Conservation (phyloP, 805 yeast species). For the Candida silvatica region DNA sequence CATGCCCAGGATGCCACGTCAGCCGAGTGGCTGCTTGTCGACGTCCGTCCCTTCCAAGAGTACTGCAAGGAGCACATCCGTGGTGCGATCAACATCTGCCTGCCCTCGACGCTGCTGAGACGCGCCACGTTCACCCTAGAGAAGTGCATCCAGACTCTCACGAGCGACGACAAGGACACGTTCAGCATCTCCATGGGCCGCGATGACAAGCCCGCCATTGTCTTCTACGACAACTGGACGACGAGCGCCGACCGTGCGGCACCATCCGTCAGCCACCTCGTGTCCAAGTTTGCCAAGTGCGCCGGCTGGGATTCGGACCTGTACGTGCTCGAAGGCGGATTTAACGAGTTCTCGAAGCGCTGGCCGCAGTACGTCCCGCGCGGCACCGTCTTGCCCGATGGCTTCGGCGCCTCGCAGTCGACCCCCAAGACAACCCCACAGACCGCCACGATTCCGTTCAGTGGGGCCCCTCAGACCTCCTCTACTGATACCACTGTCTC, state of each 20-base stretch:
- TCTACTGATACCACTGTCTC: too few relatives aligned
- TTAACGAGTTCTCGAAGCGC: conserved; percentile 25
- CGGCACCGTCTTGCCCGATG: conserved; percentile 8
- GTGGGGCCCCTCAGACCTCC: conserved; percentile 4
- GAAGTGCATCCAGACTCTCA: conserved; percentile 54
- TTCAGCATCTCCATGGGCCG: conserved; percentile 29
- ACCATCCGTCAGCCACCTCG: conserved; percentile 34
- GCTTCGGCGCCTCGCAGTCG: background rate
- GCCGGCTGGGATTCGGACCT: conserved; percentile 31
- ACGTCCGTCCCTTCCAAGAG: conserved; percentile 76
- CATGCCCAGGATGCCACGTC: background rate
- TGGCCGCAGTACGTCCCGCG: conserved; percentile 21
- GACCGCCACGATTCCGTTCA: conserved; percentile 5
- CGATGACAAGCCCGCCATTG: conserved; percentile 23
- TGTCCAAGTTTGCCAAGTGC: conserved; percentile 36
- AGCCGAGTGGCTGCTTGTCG: conserved; percentile 43
- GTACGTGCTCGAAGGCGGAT: conserved; percentile 34
- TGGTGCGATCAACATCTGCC: conserved; percentile 65
- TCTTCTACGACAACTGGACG: conserved; percentile 43
- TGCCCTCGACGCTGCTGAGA: conserved; percentile 83
- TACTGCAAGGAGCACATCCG: conserved; percentile 49
- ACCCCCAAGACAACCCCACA: background rate
- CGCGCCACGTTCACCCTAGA: conserved; percentile 62
- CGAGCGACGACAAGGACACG: conserved; percentile 38
- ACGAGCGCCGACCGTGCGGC: conserved; percentile 25